Evolutionary conservation across 1,284 basidiomycete genomes (phyloP).

Genomic region (Rhodotorula glutinis): DNA sequence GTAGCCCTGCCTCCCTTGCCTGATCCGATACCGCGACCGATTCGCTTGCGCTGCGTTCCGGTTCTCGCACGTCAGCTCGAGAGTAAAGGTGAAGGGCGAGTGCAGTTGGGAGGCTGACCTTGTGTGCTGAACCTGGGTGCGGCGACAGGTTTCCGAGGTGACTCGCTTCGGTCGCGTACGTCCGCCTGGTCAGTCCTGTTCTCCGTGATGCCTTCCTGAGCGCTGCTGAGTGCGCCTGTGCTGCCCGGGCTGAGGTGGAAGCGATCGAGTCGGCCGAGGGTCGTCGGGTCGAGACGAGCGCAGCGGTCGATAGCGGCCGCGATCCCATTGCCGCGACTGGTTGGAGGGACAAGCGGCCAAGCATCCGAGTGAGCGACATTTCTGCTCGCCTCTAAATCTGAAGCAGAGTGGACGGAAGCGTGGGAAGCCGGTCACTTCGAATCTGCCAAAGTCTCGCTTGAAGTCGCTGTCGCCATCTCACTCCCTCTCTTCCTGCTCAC

Average conservation of each 20-base stretch:
- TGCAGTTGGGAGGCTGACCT: constrained; percentile 18
- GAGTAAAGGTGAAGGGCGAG: neutral
- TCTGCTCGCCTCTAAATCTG: neutral
- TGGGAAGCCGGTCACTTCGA: too few species aligned
- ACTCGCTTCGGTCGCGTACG: constrained; percentile 24
- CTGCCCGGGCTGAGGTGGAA: neutral
- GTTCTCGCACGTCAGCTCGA: neutral
- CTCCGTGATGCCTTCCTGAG: neutral
- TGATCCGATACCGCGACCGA: constrained; percentile 88
- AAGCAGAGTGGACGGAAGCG: neutral
- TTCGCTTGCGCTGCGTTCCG: constrained; percentile 69
- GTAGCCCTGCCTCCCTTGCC: constrained; percentile 88
- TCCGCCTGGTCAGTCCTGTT: neutral
- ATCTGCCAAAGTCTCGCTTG: neutral
- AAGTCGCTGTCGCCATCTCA: too few species aligned
- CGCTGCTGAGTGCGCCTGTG: neutral
- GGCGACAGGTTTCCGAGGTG: constrained; percentile 37
- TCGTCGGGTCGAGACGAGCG: constrained; percentile 1
- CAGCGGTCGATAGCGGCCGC: neutral
- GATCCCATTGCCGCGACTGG: neutral
- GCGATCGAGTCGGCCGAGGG: neutral
- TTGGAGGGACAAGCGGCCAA: neutral
- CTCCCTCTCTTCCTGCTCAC: too few species aligned
- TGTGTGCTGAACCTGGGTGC: constrained; percentile 31
- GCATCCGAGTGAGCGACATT: constrained; percentile 8